Evolutionary conservation across 2,329 filamentous ascomycete genomes (phyloP).

Genomic region (Knoxdaviesia proteae): DNA sequence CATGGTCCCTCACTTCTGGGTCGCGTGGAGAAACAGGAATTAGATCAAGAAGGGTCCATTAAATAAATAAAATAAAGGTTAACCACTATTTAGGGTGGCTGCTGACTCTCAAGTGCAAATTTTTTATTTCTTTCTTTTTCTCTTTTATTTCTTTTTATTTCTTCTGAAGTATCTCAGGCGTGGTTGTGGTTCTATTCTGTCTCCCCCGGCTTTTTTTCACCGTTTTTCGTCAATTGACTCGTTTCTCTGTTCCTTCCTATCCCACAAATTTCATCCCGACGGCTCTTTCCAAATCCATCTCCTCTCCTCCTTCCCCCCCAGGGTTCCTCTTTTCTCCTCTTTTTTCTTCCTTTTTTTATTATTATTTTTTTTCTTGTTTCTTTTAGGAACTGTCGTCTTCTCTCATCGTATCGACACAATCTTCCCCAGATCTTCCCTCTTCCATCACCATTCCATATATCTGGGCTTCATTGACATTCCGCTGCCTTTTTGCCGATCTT

Average conservation of each 20-base stretch:
- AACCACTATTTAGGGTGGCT: no score
- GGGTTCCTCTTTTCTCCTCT: not conserved
- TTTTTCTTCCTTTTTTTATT: not conserved
- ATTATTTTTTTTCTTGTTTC: not conserved
- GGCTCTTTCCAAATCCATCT: no score
- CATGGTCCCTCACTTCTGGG: no score
- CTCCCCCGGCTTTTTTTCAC: not conserved
- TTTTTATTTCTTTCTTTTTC: not conserved
- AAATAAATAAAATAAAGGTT: no score
- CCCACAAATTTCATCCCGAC: not conserved
- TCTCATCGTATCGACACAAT: not conserved
- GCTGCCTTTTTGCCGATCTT: not conserved
- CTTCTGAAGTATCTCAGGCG: not conserved
- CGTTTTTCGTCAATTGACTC: not conserved
- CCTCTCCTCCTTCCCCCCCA: no score
- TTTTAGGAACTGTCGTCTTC: no score
- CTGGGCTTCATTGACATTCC: not conserved
- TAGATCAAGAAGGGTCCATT: no score
- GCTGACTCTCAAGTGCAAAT: no score
- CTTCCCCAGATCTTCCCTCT: not conserved
- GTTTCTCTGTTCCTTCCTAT: not conserved
- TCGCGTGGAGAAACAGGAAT: no score
- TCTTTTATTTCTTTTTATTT: not conserved
- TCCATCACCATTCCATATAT: not conserved
- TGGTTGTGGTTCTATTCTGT: not conserved